Conservation (phyloP, 169 alveolate genomes). For the Eimeria mitis region DNA sequence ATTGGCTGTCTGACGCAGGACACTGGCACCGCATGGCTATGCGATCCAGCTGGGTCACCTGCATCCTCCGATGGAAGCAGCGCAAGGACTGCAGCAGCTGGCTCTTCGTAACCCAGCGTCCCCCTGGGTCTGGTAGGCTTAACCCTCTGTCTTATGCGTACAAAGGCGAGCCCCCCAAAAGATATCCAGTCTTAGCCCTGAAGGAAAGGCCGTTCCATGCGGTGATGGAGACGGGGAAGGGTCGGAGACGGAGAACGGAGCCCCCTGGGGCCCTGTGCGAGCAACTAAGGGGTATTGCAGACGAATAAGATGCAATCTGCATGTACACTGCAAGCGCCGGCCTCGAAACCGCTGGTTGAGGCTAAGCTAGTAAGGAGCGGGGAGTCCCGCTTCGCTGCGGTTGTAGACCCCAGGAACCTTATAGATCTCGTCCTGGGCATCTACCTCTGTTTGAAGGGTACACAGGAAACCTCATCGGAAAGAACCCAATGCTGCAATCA, state of each 20-base stretch:
- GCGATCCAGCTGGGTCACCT: background rate
- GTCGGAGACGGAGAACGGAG: background rate
- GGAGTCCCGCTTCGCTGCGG: background rate
- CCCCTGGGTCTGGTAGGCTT: background rate
- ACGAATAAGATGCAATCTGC: background rate
- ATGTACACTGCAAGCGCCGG: background rate
- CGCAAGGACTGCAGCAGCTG: background rate
- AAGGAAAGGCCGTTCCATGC: background rate
- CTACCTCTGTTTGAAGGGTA: background rate
- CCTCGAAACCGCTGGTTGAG: background rate
- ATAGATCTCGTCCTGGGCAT: background rate
- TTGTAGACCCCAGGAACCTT: background rate
- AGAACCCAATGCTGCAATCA: background rate
- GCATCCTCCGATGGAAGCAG: background rate
- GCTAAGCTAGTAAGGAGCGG: background rate
- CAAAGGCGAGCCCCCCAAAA: background rate
- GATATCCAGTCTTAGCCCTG: background rate
- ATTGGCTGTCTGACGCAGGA: background rate
- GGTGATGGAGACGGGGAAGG: background rate
- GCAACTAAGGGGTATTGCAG: background rate
- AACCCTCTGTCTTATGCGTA: background rate
- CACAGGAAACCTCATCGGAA: background rate
- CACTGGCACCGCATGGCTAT: background rate
- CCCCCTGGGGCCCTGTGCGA: conserved; percentile 4
- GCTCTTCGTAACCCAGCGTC: background rate